Conservation (phyloP, 2,329 filamentous ascomycete species). For the Cladorrhinum sp. region DNA sequence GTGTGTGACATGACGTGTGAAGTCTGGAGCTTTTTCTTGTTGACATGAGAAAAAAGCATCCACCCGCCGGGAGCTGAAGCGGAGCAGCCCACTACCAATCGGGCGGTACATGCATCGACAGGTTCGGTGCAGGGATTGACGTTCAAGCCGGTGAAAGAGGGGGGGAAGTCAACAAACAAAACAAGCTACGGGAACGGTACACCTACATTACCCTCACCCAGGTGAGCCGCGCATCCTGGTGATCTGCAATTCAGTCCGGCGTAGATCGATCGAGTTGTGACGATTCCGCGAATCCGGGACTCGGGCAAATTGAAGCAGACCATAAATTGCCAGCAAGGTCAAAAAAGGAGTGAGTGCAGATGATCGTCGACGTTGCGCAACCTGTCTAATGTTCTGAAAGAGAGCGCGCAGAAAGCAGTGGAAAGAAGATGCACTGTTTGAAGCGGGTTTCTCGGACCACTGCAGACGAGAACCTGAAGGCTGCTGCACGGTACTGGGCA, state of each 20-base stretch:
- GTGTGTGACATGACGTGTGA: slow-evolving; percentile 16
- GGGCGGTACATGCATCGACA: slow-evolving; percentile 14
- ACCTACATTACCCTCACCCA: slow-evolving; percentile 18
- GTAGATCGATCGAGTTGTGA: background rate
- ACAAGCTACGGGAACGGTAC: slow-evolving; percentile 16
- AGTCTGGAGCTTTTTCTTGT: slow-evolving; percentile 5
- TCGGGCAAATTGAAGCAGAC: slow-evolving; percentile 1
- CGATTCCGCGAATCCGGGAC: background rate
- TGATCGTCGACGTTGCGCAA: background rate
- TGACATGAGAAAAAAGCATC: slow-evolving; percentile 14
- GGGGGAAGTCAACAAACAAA: slow-evolving; percentile 26
- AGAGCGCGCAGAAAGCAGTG: background rate
- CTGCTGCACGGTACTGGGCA: background rate
- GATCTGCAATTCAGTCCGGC: slow-evolving; percentile 12
- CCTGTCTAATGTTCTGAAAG: background rate
- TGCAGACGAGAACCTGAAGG: background rate
- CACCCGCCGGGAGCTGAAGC: slow-evolving; percentile 6
- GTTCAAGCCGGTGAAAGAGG: slow-evolving; percentile 1
- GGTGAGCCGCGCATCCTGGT: slow-evolving; percentile 24
- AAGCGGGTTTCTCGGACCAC: background rate
- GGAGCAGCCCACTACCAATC: slow-evolving; percentile 15
- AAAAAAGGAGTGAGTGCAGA: background rate
- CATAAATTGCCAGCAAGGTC: background rate
- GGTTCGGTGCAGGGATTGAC: slow-evolving; percentile 4
- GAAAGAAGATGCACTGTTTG: background rate